Evolutionary conservation across 2,329 filamentous ascomycete species (phyloP).

Genomic region (Cordyceps pruinosa): DNA sequence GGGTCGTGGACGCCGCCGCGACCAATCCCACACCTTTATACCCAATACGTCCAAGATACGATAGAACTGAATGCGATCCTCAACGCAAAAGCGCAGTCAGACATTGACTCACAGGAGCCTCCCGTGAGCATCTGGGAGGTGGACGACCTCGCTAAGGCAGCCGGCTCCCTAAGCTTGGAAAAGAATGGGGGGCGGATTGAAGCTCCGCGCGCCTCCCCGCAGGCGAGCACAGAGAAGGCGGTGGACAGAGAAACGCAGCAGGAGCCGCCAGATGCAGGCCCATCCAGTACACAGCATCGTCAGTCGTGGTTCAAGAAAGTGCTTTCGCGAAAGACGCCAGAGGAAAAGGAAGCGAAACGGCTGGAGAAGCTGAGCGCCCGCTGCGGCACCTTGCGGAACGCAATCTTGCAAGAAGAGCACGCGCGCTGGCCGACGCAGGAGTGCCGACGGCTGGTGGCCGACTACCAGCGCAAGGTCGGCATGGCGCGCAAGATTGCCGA

Average conservation of each 20-base stretch:
- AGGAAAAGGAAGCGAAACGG: constrained; percentile 23
- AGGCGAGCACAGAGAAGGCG: not conserved
- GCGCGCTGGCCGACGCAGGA: constrained; percentile 36
- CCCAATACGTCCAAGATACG: constrained; percentile 9
- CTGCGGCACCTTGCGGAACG: constrained; percentile 21
- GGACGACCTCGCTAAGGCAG: not conserved
- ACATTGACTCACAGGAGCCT: constrained; percentile 12
- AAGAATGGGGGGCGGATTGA: not conserved
- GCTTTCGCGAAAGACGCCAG: constrained; percentile 30
- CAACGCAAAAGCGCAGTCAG: constrained; percentile 9
- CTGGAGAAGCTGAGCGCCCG: not conserved
- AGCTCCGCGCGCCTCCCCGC: not conserved
- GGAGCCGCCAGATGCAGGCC: not conserved
- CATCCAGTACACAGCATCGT: not conserved
- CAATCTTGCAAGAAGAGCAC: constrained; percentile 34
- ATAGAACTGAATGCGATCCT: constrained; percentile 7
- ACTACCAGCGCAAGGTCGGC: constrained; percentile 35
- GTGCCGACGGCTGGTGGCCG: constrained; percentile 29
- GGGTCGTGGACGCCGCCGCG: not conserved
- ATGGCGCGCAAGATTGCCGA: constrained; percentile 1
- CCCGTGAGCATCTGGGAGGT: constrained; percentile 12
- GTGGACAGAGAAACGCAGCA: not conserved
- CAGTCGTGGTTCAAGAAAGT: constrained; percentile 28
- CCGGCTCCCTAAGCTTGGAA: not conserved
- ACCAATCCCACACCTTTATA: not conserved